These are phyloP conservation scores for Daldinia grandis DNA, from an alignment of 495 filamentous ascomycete genomes.

Conservation along the genomic window DNA sequence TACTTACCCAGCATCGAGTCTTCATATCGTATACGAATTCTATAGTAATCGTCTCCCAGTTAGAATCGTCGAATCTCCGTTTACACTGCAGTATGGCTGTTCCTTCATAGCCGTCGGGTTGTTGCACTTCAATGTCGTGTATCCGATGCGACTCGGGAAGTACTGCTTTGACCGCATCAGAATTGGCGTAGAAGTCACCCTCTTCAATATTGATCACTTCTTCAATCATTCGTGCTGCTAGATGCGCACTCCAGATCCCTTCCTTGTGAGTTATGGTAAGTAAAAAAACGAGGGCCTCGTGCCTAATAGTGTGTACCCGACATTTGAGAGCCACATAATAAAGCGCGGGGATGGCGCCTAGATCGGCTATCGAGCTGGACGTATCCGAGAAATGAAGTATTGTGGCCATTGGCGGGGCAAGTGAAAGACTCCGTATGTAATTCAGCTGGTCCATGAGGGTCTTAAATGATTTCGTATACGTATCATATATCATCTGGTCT, in stretches of 20 bases:
- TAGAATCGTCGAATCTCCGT: constrained; percentile 7
- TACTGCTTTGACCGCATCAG: constrained; percentile 14
- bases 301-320: constrained; percentile 56
- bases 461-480: constrained; percentile 50
- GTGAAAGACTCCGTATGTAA: constrained; percentile 40
- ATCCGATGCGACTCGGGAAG: constrained; percentile 28
- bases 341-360: constrained; percentile 60
- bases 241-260: constrained; percentile 56
- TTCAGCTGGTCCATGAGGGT: constrained; percentile 46
- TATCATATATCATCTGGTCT: constrained; percentile 56
- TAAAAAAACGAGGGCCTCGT: constrained; percentile 55
- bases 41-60: constrained; percentile 23
- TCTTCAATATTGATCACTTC: constrained; percentile 55
- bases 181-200: constrained; percentile 29
- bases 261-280: constrained; percentile 55
- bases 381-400: constrained; percentile 24
- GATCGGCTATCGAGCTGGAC: constrained; percentile 54
- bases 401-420: not conserved
- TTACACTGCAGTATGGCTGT: constrained; percentile 13
- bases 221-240: constrained; percentile 40
- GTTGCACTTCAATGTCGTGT: constrained; percentile 31
- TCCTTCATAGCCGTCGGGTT: constrained; percentile 27
- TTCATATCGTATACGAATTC: constrained; percentile 22
- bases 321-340: constrained; percentile 66
- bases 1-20: constrained; percentile 17